phyloP scores from a whole-genome alignment of 139 green algal species.

The Astrephomene gubernaculifera region DNA sequence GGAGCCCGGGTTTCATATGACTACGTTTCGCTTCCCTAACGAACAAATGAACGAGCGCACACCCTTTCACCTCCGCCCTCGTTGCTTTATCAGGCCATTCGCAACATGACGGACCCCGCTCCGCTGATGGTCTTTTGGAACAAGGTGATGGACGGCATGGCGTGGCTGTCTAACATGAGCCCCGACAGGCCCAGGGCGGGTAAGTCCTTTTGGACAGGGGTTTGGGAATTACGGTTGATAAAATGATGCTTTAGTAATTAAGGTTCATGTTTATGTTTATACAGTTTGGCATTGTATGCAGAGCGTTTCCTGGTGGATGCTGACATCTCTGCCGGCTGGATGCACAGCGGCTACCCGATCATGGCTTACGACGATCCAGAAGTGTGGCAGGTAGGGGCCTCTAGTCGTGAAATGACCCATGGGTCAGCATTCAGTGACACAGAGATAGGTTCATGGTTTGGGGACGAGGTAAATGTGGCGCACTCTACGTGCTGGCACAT shows the following conservation, averaged over 20 bases:
- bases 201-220: background rate
- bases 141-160: background rate
- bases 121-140: background rate
- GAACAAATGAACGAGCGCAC: background rate
- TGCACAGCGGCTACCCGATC: conserved; percentile 30
- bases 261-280: background rate
- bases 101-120: background rate
- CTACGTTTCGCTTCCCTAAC: background rate
- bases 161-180: background rate
- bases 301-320: conserved; percentile 29
- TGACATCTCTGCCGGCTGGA: conserved; percentile 1
- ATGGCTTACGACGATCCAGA: background rate
- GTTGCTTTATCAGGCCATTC: conserved; percentile 22
- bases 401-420: too few species aligned
- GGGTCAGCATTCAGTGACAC: too few species aligned
- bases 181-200: background rate
- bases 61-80: too few species aligned
- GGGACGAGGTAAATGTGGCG: too few species aligned
- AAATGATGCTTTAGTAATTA: background rate
- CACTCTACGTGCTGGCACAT: too few species aligned
- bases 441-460: too few species aligned
- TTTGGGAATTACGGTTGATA: background rate
- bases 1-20: too few species aligned
- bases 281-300: background rate
- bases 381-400: background rate